A percentile compares a stretch with the other conserved stretches of the same genome.
These are phyloP conservation scores for Coemansia aciculifera DNA, from an alignment of 192 early-diverging fungal species.

Conservation along the genomic window DNA sequence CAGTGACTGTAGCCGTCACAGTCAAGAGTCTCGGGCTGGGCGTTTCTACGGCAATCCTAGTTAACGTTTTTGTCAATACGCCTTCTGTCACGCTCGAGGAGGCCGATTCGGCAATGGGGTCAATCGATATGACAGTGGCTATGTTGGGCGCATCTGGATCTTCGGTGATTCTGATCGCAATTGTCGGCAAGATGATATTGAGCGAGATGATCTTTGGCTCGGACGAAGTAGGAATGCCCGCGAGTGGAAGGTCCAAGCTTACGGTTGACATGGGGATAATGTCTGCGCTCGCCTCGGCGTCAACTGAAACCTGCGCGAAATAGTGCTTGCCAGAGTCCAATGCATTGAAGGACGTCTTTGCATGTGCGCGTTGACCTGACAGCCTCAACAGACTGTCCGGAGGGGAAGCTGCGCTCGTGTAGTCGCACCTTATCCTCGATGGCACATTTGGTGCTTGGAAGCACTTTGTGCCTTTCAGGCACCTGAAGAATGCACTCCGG, in stretches of 20 bases:
- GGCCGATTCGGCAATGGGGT: background rate
- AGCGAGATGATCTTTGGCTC: constrained; percentile 34
- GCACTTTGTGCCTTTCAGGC: constrained; percentile 30
- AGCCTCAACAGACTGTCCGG: background rate
- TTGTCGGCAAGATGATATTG: constrained; percentile 45
- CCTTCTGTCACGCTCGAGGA: background rate
- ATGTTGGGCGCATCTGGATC: constrained; percentile 8
- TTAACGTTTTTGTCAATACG: background rate
- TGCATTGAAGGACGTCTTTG: background rate
- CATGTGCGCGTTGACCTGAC: background rate
- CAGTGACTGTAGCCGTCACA: constrained; percentile 1
- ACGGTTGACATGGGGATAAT: background rate
- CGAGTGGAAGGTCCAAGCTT: background rate
- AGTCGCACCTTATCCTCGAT: constrained; percentile 21
- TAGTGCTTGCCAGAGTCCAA: constrained; percentile 1
- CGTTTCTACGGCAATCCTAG: background rate
- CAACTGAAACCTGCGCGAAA: background rate
- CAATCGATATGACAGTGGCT: constrained; percentile 32
- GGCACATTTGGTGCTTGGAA: constrained; percentile 5
- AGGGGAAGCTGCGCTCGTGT: background rate
- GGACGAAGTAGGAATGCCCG: constrained; percentile 22
- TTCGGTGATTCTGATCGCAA: constrained; percentile 37
- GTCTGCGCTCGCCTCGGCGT: background rate
- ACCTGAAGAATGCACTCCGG: constrained; percentile 12
- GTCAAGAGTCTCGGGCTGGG: constrained; percentile 4